These are phyloP conservation scores for Sporothrix variecibatus DNA, from an alignment of 2,329 filamentous ascomycete genomes.

Conservation along the genomic window DNA sequence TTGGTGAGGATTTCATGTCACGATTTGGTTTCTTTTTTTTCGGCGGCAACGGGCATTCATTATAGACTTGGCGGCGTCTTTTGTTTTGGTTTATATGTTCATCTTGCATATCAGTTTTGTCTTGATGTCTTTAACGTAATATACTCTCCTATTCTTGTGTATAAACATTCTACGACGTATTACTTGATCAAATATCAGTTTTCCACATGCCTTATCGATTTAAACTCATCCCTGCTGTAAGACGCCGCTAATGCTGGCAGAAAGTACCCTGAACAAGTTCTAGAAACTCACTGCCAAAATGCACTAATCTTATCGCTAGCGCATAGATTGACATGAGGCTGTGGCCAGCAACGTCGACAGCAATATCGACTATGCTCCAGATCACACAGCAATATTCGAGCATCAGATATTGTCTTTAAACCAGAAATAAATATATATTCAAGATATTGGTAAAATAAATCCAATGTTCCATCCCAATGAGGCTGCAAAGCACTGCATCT, in stretches of 20 bases:
- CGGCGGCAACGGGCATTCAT: conserved; percentile 4
- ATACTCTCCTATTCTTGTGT: background rate
- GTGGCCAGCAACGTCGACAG: background rate
- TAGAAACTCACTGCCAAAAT: background rate
- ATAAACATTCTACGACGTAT: background rate
- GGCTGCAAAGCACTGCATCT: too few relatives aligned
- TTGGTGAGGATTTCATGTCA: background rate
- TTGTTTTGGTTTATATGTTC: conserved; percentile 5
- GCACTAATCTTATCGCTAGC: conserved; percentile 5
- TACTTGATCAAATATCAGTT: too few relatives aligned
- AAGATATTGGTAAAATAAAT: too few relatives aligned
- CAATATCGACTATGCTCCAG: background rate
- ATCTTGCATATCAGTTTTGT: background rate
- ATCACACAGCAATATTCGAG: background rate
- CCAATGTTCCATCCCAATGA: background rate
- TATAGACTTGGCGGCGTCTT: conserved; percentile 16
- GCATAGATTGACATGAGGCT: conserved; percentile 9
- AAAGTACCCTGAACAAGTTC: background rate
- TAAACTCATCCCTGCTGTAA: conserved; percentile 6
- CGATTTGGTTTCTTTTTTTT: background rate
- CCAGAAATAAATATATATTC: background rate
- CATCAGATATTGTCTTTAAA: background rate
- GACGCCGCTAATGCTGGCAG: background rate
- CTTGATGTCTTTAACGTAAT: background rate
- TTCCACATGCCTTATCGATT: background rate